Conservation (phyloP, 257 asterid genomes). For the Rhazya stricta region DNA sequence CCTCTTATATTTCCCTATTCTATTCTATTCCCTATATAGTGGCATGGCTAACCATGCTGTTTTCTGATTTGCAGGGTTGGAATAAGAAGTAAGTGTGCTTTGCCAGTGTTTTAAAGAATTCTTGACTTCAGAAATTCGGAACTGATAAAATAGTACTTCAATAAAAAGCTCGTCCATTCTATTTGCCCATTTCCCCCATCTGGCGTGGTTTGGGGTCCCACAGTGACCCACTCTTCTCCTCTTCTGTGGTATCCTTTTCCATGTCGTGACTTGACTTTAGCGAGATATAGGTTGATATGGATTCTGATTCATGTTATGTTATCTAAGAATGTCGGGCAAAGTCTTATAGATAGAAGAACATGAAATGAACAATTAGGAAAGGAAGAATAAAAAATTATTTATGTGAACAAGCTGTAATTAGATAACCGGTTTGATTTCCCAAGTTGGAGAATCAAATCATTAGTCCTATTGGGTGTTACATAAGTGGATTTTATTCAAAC, state of each 20-base stretch:
- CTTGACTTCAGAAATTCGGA: slow-evolving; percentile 6
- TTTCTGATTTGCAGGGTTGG: slow-evolving; percentile 77
- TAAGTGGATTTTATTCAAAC: not conserved
- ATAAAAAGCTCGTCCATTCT: not conserved
- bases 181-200: not conserved
- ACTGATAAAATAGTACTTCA: not conserved
- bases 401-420: too few relatives aligned
- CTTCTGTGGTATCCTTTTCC: not conserved
- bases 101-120: slow-evolving; percentile 17
- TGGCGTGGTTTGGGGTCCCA: not conserved
- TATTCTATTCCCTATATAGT: not conserved
- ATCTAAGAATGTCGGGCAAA: not conserved
- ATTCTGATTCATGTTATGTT: not conserved
- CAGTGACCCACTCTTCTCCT: not conserved
- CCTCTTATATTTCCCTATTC: not conserved
- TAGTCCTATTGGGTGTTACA: not conserved
- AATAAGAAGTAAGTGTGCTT: slow-evolving; percentile 79
- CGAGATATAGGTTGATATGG: not conserved
- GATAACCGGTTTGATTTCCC: too few relatives aligned
- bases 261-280: not conserved
- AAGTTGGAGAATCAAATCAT: too few relatives aligned
- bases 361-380: too few relatives aligned
- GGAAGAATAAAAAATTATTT: too few relatives aligned
- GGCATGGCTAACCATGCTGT: not conserved
- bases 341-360: too few relatives aligned